Evolutionary conservation across 1,284 basidiomycete species (phyloP).

Genomic region (Pascua sp.): DNA sequence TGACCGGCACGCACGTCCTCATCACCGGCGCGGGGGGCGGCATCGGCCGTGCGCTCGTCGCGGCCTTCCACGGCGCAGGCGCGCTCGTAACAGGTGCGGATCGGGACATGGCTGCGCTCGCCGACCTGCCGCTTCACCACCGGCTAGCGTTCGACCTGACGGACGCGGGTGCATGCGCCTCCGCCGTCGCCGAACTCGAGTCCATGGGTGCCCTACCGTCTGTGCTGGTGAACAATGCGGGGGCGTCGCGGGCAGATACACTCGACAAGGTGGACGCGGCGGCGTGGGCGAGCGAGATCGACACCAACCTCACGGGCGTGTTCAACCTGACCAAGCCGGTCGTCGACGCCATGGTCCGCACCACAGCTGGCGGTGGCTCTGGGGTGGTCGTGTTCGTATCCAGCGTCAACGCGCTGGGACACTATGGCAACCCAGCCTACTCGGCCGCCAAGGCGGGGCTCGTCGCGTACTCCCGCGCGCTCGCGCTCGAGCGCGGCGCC

Average conservation of each 20-base stretch:
- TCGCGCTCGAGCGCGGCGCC: not conserved
- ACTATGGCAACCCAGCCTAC: constrained; percentile 2
- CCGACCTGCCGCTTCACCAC: not conserved
- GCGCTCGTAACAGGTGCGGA: not conserved
- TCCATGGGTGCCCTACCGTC: not conserved
- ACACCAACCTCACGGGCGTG: not conserved
- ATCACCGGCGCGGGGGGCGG: constrained; percentile 1
- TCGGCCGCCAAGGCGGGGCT: constrained; percentile 2
- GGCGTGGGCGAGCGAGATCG: not conserved
- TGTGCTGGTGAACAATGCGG: constrained; percentile 3
- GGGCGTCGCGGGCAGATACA: constrained; percentile 1
- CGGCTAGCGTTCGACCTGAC: not conserved
- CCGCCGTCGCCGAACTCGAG: not conserved
- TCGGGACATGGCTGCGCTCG: not conserved
- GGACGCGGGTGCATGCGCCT: not conserved
- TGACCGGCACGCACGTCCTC: not conserved
- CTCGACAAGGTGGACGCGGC: not conserved
- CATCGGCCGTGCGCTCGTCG: constrained; percentile 1
- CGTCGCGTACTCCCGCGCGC: not conserved
- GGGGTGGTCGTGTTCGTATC: not conserved
- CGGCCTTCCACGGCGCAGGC: not conserved
- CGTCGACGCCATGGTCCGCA: not conserved
- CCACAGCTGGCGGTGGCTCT: no score
- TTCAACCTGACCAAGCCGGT: not conserved
- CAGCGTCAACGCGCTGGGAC: constrained; percentile 1